Evolutionary conservation across 1,284 basidiomycete species (phyloP).

Genomic region (Earliella scabrosa): DNA sequence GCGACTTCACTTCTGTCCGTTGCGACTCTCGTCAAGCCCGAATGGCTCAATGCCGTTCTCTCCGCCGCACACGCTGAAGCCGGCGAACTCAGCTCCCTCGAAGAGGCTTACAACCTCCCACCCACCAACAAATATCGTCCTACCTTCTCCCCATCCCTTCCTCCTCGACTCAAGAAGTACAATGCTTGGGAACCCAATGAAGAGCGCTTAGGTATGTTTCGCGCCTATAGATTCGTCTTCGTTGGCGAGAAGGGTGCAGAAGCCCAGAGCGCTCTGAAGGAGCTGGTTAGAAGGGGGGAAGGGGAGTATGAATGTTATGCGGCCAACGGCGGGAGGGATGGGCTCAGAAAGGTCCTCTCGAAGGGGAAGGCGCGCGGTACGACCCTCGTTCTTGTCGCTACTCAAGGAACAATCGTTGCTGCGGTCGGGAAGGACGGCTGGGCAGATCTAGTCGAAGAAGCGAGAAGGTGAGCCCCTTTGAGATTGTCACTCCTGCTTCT

Average conservation of each 20-base stretch:
- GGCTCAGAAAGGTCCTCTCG: slow-evolving; percentile 53
- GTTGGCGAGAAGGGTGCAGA: slow-evolving; percentile 58
- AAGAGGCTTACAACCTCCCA: slow-evolving; percentile 54
- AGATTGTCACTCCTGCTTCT: not conserved
- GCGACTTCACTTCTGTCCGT: slow-evolving; percentile 60
- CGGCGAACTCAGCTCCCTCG: slow-evolving; percentile 46
- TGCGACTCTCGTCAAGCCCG: slow-evolving; percentile 59
- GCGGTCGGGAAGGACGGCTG: slow-evolving; percentile 56
- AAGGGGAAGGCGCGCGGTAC: slow-evolving; percentile 50
- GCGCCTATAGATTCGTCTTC: slow-evolving; percentile 57
- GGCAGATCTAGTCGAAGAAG: slow-evolving; percentile 53
- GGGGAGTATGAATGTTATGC: slow-evolving; percentile 65
- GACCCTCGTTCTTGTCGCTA: slow-evolving; percentile 57
- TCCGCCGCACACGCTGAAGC: slow-evolving; percentile 45
- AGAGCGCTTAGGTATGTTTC: slow-evolving; percentile 57
- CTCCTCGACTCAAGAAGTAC: slow-evolving; percentile 50
- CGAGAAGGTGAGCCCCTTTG: slow-evolving; percentile 46
- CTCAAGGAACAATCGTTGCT: slow-evolving; percentile 47
- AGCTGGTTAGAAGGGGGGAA: slow-evolving; percentile 55
- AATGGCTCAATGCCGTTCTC: slow-evolving; percentile 66
- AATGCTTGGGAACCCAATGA: slow-evolving; percentile 69
- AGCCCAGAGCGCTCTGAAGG: slow-evolving; percentile 49
- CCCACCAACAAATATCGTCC: slow-evolving; percentile 59
- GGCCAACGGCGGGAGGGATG: slow-evolving; percentile 48
- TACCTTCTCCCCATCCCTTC: slow-evolving; percentile 51